phyloP scores from a whole-genome alignment of 1,284 basidiomycete species.

The Fistulina hepatica region DNA sequence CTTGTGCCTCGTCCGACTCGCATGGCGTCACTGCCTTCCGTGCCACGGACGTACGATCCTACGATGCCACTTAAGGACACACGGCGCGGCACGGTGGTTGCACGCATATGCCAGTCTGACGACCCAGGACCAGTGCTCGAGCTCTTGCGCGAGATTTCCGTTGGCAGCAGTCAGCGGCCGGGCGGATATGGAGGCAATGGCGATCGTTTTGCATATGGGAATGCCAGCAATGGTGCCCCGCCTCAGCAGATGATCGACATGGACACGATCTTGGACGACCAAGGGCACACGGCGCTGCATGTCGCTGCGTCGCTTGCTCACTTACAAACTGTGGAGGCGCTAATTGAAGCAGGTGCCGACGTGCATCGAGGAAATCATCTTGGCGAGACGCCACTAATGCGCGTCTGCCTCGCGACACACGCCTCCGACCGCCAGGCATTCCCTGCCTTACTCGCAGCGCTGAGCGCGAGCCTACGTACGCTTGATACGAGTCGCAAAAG shows the following conservation, averaged over 20 bases:
- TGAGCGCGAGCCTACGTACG: conserved; percentile 74
- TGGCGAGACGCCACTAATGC: conserved; percentile 92
- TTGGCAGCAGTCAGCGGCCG: conserved; percentile 15
- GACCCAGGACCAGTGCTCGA: conserved; percentile 54
- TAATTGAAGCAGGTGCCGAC: conserved; percentile 71
- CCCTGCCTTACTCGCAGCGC: conserved; percentile 48
- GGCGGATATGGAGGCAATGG: background rate
- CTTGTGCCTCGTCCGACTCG: conserved; percentile 37
- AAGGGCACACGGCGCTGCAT: conserved; percentile 92
- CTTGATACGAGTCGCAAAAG: conserved; percentile 85
- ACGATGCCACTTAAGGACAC: conserved; percentile 49
- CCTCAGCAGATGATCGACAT: too few species aligned
- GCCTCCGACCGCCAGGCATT: conserved; percentile 78
- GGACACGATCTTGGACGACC: conserved; percentile 83
- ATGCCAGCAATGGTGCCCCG: conserved; percentile 17
- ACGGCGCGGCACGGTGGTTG: conserved; percentile 48
- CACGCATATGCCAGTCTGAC: conserved; percentile 55
- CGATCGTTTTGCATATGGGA: conserved; percentile 14
- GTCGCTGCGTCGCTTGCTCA: conserved; percentile 84
- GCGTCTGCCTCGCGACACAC: conserved; percentile 85
- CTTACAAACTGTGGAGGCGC: conserved; percentile 52
- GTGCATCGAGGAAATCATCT: conserved; percentile 83
- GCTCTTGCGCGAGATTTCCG: conserved; percentile 49
- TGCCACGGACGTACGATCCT: conserved; percentile 46
- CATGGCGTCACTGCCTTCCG: conserved; percentile 57